phyloP scores from a whole-genome alignment of 768 basidiomycete species.

The Clathrus columnatus region DNA sequence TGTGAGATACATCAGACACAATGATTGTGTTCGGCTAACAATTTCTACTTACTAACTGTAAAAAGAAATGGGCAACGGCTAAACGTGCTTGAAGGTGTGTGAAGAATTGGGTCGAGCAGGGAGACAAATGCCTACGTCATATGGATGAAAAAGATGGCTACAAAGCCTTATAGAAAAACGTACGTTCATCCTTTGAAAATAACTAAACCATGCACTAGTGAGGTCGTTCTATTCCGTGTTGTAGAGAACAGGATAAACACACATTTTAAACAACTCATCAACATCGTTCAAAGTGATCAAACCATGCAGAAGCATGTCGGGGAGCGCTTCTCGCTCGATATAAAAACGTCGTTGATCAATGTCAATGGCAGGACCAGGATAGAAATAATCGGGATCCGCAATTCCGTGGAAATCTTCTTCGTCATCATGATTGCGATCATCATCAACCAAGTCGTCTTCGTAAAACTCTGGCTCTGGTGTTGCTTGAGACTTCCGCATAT shows the following conservation, averaged over 20 bases:
- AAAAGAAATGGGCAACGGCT: constrained; percentile 87
- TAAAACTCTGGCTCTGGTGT: too few relatives aligned
- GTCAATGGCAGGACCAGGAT: constrained; percentile 59
- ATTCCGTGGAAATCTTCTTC: neutral
- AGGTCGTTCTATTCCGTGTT: neutral
- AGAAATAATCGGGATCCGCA: neutral
- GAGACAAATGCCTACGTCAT: constrained; percentile 67
- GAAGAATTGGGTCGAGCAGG: constrained; percentile 70
- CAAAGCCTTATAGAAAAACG: neutral
- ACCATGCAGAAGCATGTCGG: constrained; percentile 75
- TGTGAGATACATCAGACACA: constrained; percentile 1
- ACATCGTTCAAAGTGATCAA: constrained; percentile 72
- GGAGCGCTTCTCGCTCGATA: constrained; percentile 71
- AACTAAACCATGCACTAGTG: neutral
- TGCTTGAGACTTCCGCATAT: too few relatives aligned
- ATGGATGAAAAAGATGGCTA: neutral
- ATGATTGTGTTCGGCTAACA: neutral
- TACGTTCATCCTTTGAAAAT: constrained; percentile 14
- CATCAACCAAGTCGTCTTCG: neutral
- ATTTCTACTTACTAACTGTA: constrained; percentile 58
- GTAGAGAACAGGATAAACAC: constrained; percentile 21
- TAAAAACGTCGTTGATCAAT: constrained; percentile 60
- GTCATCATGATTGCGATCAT: neutral
- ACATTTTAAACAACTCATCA: constrained; percentile 80
- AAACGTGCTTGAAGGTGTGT: constrained; percentile 71